phyloP scores from a whole-genome alignment of 2,329 filamentous ascomycete genomes.

The Lachnellula arida region DNA sequence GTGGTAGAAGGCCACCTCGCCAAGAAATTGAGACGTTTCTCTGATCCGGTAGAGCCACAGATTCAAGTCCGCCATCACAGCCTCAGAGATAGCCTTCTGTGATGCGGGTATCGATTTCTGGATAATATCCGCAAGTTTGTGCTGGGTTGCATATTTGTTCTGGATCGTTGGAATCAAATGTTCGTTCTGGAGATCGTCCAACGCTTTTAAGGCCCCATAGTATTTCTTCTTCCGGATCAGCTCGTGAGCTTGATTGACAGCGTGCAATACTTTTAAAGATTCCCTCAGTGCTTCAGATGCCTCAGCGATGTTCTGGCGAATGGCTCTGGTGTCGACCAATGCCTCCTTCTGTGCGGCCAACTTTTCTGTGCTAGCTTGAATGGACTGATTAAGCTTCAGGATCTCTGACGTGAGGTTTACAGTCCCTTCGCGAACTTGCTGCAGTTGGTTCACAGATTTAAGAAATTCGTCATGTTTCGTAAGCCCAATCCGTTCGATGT shows the following conservation, averaged over 20 bases:
- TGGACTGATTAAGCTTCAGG: conserved; percentile 85
- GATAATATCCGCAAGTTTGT: conserved; percentile 92
- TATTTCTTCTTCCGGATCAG: conserved; percentile 89
- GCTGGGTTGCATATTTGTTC: conserved; percentile 85
- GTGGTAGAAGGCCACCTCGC: conserved; percentile 94
- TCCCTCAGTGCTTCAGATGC: conserved; percentile 83
- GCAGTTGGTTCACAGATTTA: conserved; percentile 87
- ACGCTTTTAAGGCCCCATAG: conserved; percentile 86
- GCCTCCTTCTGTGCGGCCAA: conserved; percentile 92
- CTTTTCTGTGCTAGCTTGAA: conserved; percentile 91
- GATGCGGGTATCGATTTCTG: conserved; percentile 92
- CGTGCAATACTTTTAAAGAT: conserved; percentile 84
- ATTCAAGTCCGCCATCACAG: conserved; percentile 94
- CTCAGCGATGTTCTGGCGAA: conserved; percentile 94
- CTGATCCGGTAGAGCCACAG: conserved; percentile 94
- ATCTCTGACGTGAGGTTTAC: conserved; percentile 87
- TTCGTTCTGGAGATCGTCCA: conserved; percentile 95
- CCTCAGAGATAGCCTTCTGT: conserved; percentile 88
- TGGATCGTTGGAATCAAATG: conserved; percentile 70
- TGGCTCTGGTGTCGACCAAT: conserved; percentile 84
- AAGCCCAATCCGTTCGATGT: conserved; percentile 92
- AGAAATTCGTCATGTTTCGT: conserved; percentile 97
- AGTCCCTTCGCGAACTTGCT: conserved; percentile 85
- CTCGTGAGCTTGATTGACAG: conserved; percentile 92
- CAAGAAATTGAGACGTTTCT: conserved; percentile 92